These are phyloP conservation scores for Polyporus arcularius DNA, from an alignment of 768 basidiomycete genomes.

Conservation along the genomic window DNA sequence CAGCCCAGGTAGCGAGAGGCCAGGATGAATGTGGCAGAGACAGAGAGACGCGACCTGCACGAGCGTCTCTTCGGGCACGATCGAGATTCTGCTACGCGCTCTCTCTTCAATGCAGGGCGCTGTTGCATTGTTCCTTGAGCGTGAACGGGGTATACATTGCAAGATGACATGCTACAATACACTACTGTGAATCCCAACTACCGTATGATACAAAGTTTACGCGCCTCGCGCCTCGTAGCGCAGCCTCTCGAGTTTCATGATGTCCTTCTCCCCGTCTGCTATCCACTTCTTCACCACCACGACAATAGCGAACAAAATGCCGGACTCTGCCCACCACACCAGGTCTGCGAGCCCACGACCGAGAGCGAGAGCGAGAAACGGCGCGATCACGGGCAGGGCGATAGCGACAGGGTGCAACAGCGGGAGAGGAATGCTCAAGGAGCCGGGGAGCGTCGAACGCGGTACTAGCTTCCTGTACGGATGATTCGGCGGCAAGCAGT, in stretches of 20 bases:
- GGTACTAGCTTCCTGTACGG: conserved; percentile 5
- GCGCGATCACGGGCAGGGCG: conserved; percentile 15
- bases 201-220: conserved; percentile 2
- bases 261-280: conserved; percentile 19
- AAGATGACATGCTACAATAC: neutral
- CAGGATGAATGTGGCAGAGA: neutral
- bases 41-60: neutral
- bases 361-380: conserved; percentile 18
- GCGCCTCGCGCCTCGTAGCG: conserved; percentile 29
- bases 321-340: conserved; percentile 25
- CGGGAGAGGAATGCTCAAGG: conserved; percentile 14
- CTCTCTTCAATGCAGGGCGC: neutral
- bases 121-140: neutral
- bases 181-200: neutral
- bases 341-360: conserved; percentile 21
- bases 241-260: conserved; percentile 24
- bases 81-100: neutral
- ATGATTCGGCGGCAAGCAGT: conserved; percentile 9
- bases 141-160: neutral
- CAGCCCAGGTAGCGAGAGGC: neutral
- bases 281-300: conserved; percentile 21
- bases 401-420: conserved; percentile 16
- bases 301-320: conserved; percentile 16
- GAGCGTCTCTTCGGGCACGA: neutral
- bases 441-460: neutral